Conservation (phyloP, 805 yeast genomes). For the Yamadazyma sp. region DNA sequence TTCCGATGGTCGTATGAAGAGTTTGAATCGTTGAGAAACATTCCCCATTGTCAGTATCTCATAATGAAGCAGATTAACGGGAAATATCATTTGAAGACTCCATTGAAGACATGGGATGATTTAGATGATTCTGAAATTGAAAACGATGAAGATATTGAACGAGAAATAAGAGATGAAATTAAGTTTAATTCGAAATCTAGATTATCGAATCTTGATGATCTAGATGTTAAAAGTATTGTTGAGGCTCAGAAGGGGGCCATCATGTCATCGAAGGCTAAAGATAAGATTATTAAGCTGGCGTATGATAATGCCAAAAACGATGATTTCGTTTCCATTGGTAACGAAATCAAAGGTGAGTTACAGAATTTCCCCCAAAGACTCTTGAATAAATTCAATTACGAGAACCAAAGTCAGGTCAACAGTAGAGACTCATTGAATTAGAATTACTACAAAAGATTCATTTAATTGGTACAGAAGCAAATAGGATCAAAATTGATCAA, state of each 20-base stretch:
- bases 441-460: too few species aligned
- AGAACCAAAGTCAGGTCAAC: conserved; percentile 26
- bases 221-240: conserved; percentile 35
- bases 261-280: conserved; percentile 39
- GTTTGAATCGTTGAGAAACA: conserved; percentile 78
- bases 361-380: conserved; percentile 12
- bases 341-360: too few species aligned
- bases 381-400: conserved; percentile 17
- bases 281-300: conserved; percentile 36
- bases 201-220: conserved; percentile 29
- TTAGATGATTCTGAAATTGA: conserved; percentile 40
- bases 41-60: conserved; percentile 80
- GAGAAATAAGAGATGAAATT: conserved; percentile 36
- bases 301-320: conserved; percentile 20
- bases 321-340: too few species aligned
- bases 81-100: conserved; percentile 57
- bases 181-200: conserved; percentile 34
- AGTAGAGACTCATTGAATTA: conserved; percentile 11
- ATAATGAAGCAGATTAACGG: conserved; percentile 64
- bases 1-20: conserved; percentile 89
- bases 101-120: conserved; percentile 71
- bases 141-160: conserved; percentile 33
- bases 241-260: conserved; percentile 38
- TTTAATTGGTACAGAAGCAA: too few species aligned
- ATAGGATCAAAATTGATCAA: too few species aligned